Evolutionary conservation across 2,329 filamentous ascomycete genomes (phyloP), one percentile per base, ranked within the genome.

Genomic region (Ophiosphaerella herpotricha): DNA sequence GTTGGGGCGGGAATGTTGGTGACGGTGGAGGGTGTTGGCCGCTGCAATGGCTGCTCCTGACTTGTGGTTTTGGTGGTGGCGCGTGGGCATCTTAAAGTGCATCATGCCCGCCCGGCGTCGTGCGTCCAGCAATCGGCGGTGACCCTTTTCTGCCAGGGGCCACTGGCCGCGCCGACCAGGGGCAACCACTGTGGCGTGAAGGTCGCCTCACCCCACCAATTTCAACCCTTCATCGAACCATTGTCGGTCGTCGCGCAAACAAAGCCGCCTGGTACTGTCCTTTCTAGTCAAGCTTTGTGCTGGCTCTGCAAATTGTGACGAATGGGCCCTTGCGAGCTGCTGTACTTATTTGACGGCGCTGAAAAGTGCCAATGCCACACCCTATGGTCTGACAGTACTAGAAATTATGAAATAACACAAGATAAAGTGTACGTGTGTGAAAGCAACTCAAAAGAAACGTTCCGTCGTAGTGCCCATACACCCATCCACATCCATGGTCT

Each of bases 161-260:
- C 18, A 50, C 13, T 38, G 4, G 23, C 31, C 42, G 39, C 41
- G 38, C 35, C 34, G 52, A 43, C 18, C 2, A 44, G 52, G 41
- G 38, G 36, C 34, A 52, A 7, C 16, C 12, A 14, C 39, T 26
- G 52, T 65, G 66, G 66, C 67, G 67, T 67, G 65, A 70, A 66
- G 18, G 54, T 71, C 65, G 63, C 61, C 53, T 60, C 57, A 69
- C 50, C 43, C 36, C 31, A 46, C 18, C 16, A 26, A 46, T 16
- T 13, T 36, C 29, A 12, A 21, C 23, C 7, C n/a, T 31, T 7
- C 24, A 44, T 63, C 60, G 62, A 50, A 59, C 58, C 54, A 61
- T 46, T 21, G 32, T 55, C 50, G 48, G 39, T 41, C 42, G 43
- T 29, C 26, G 11, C 2, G 26, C 6, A 29, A 29, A 29, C 26